Evolutionary conservation across 164 flowering plant species (phyloP).

Genomic region (Paratinospora sagittata): DNA sequence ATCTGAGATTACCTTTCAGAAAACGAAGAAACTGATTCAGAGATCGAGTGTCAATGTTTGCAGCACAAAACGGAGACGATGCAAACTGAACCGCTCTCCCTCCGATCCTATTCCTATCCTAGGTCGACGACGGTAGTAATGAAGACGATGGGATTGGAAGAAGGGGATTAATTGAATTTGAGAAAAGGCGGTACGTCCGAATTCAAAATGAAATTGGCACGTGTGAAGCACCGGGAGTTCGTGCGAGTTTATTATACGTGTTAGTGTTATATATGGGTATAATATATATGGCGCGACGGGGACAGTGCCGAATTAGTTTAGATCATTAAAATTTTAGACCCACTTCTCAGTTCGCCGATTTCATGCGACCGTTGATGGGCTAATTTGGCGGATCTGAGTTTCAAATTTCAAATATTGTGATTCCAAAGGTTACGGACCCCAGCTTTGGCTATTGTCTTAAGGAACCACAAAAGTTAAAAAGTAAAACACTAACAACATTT

Average conservation of each 20-base stretch:
- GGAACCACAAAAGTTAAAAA: too few species aligned
- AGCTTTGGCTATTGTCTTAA: too few species aligned
- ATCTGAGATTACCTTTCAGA: slow-evolving; percentile 12
- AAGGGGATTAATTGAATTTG: slow-evolving; percentile 8
- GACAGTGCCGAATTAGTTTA: not conserved
- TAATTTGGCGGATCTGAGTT: slow-evolving; percentile 4
- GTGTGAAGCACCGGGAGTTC: not conserved
- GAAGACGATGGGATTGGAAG: not conserved
- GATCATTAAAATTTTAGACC: not conserved
- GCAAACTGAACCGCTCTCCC: not conserved
- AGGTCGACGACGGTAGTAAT: not conserved
- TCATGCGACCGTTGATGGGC: not conserved
- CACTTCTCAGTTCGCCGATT: not conserved
- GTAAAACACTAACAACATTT: too few species aligned
- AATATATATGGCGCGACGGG: not conserved
- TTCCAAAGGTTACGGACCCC: not conserved
- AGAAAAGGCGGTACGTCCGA: slow-evolving; percentile 19
- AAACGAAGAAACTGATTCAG: not conserved
- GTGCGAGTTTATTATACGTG: not conserved
- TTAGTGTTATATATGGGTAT: not conserved
- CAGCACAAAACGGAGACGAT: not conserved
- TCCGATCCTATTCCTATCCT: slow-evolving; percentile 1
- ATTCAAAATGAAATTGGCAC: slow-evolving; percentile 15
- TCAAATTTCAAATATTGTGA: slow-evolving; percentile 7
- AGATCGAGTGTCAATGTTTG: not conserved